Evolutionary conservation across 228 moss, liverwort and hornwort species (phyloP).

Genomic region (Sphagnum fallax): DNA sequence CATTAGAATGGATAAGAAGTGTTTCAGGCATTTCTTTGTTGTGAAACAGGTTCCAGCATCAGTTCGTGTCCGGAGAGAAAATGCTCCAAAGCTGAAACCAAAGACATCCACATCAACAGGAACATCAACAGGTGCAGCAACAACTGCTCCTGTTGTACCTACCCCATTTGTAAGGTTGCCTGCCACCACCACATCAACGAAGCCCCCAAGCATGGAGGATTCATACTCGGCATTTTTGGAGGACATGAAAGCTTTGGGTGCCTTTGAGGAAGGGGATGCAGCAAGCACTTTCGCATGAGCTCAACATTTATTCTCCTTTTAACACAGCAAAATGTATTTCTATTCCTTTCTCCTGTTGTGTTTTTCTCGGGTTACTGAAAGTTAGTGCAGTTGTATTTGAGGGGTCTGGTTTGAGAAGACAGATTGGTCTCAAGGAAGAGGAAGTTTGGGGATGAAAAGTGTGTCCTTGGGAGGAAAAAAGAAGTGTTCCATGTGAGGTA

Average conservation of each 20-base stretch:
- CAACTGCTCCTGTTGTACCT: slow-evolving; percentile 14
- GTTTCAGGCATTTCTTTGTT: neutral
- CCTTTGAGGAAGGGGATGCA: slow-evolving; percentile 84
- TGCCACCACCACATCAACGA: slow-evolving; percentile 28
- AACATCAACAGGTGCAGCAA: slow-evolving; percentile 18
- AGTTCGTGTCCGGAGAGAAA: slow-evolving; percentile 94
- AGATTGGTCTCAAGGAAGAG: no score
- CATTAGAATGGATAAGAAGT: no score
- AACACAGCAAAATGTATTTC: no score
- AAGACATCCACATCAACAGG: slow-evolving; percentile 18
- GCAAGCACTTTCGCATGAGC: slow-evolving; percentile 4
- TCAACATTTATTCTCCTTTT: no score
- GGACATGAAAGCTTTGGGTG: slow-evolving; percentile 97
- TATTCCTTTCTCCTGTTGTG: no score
- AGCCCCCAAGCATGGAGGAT: slow-evolving; percentile 85
- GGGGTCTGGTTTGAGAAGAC: no score
- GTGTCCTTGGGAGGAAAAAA: no score
- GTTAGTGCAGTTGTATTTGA: no score
- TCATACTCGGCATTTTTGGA: slow-evolving; percentile 96
- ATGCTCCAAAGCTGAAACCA: slow-evolving; percentile 64
- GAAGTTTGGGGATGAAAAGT: no score
- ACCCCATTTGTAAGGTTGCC: slow-evolving; percentile 26
- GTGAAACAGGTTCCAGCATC: slow-evolving; percentile 85
- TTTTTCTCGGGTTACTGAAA: no score
- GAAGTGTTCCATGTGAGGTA: no score